Percentiles rank a stretch among this genome's conserved stretches.
Conservation (phyloP, 306 rosid species). For the Casuarina glauca region DNA sequence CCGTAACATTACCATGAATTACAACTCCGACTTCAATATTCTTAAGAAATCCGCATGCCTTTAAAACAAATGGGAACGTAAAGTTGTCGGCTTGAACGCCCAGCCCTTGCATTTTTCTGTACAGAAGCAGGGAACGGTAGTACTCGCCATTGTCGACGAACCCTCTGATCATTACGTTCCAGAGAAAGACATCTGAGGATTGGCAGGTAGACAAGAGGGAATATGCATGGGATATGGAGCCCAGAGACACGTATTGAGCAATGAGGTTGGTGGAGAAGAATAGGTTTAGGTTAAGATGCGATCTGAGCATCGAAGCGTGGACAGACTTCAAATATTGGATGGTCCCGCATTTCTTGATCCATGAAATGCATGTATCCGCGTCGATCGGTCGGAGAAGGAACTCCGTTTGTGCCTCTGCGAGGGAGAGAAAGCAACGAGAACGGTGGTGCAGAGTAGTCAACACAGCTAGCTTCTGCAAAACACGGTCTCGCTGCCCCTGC, state of each 20-base stretch:
- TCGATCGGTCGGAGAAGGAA: slow-evolving; percentile 9
- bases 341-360: slow-evolving; percentile 31
- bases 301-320: slow-evolving; percentile 35
- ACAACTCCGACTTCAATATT: slow-evolving; percentile 19
- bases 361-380: slow-evolving; percentile 21
- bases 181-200: slow-evolving; percentile 31
- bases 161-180: slow-evolving; percentile 49
- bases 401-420: neutral
- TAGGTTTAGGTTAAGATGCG: slow-evolving; percentile 37
- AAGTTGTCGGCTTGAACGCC: slow-evolving; percentile 34
- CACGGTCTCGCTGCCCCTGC: too few relatives aligned
- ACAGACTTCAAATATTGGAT: slow-evolving; percentile 36
- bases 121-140: slow-evolving; percentile 27
- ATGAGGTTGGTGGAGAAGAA: slow-evolving; percentile 48
- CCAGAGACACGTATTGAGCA: slow-evolving; percentile 37
- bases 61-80: slow-evolving; percentile 43
- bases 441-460: neutral
- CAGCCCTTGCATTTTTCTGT: slow-evolving; percentile 30
- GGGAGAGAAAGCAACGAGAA: neutral
- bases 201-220: slow-evolving; percentile 32
- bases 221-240: slow-evolving; percentile 37
- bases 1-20: slow-evolving; percentile 31
- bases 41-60: slow-evolving; percentile 34
- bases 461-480: neutral
- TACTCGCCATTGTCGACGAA: slow-evolving; percentile 36